Evolutionary conservation across 768 basidiomycete genomes (phyloP), one percentile per base, ranked within the genome.

Genomic region (Baorangia bicolor): DNA sequence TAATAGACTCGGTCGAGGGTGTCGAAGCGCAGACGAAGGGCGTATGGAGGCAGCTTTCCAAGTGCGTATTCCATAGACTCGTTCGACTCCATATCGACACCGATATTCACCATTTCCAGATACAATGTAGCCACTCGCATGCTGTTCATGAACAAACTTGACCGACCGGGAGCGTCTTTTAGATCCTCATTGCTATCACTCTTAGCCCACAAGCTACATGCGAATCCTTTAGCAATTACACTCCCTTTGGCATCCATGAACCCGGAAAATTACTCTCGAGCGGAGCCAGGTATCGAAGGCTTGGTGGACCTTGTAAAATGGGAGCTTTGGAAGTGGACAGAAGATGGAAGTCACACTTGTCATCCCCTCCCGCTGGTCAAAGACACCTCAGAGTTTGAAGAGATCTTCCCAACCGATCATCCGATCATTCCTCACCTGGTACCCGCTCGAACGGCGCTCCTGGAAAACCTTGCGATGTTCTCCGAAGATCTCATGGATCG

Each of bases 11-110:
- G 0, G 92, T 95, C 0, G 92, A 94, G 72, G 92, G 92, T 8
- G 92, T 94, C 6, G 92, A 94, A 70, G 84, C 90, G 12, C 92
- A 95, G 67, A 95, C 93, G 0, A 87, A 85, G 69, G 90, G 89
- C 39, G 93, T 95, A 42, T 94, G 93, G 93, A 76, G 74, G 51
- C 92, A 95, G 69, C 71, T 94, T 62, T 87, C 93, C 70, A 84
- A 89, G 93, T 93, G 67, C 73, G 77, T 67, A 63, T 64, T 72
- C 72, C 31, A 47, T 35, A 12, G 49, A 34, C 58, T 41, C 40
- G 18, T 41, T 49, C 39, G 42, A 30, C 30, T 11, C 23, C 35
- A 18, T 38, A 44, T 54, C 37, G 37, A 49, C n/a, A 34, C 57
- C 21, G 44, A 57, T 40, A 11, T 46, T 37, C 48, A 49, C 37